Conservation (phyloP, 1,284 basidiomycete species). For the Boletellus deceptivus region DNA sequence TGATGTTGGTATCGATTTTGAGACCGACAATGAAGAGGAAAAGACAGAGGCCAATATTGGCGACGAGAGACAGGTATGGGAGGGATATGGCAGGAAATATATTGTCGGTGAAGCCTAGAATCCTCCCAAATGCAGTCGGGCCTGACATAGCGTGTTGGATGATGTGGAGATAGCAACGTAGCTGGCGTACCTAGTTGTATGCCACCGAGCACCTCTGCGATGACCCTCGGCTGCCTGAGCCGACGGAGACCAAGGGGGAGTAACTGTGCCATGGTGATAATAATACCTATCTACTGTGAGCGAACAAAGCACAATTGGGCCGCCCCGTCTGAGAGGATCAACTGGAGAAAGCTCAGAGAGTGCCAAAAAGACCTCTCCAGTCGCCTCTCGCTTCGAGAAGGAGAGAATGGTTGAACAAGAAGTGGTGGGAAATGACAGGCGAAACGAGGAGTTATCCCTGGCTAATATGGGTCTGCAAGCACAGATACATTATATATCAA, state of each 20-base stretch:
- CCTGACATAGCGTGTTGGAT: slow-evolving; percentile 32
- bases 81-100: slow-evolving; percentile 80
- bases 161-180: background rate
- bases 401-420: background rate
- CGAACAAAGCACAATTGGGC: slow-evolving; percentile 9
- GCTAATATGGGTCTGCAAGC: background rate
- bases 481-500: background rate
- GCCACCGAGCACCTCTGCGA: slow-evolving; percentile 76
- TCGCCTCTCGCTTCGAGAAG: slow-evolving; percentile 14
- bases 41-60: slow-evolving; percentile 85
- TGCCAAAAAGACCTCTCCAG: slow-evolving; percentile 22
- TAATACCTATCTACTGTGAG: slow-evolving; percentile 43
- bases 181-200: slow-evolving; percentile 51
- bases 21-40: slow-evolving; percentile 91
- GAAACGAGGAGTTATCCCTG: background rate
- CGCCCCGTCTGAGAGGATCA: slow-evolving; percentile 37
- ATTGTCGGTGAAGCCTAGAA: slow-evolving; percentile 34
- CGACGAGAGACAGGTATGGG: slow-evolving; percentile 76
- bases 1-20: slow-evolving; percentile 78
- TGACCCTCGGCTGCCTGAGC: slow-evolving; percentile 69
- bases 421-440: background rate
- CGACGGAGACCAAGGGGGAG: slow-evolving; percentile 56
- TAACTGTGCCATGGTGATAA: slow-evolving; percentile 62
- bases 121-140: slow-evolving; percentile 52
- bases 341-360: background rate